A percentile compares a stretch with the other conserved stretches of the same genome.
Evolutionary conservation across 225 moss, liverwort and hornwort genomes (phyloP).

Genomic region (Antitrichia curtipendula): DNA sequence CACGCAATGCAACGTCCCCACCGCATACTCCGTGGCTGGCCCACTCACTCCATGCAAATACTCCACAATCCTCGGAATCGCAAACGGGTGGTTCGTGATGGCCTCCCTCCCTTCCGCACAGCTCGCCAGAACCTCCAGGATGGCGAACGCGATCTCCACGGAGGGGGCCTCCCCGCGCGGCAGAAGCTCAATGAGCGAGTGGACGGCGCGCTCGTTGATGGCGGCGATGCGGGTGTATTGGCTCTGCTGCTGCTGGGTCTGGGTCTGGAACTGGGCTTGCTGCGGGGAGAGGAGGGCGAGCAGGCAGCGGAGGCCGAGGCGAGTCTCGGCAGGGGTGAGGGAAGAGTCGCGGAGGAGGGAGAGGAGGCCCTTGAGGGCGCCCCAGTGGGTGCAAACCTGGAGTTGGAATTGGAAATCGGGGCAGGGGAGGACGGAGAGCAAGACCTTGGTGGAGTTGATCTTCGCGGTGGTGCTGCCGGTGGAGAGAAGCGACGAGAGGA

Average conservation of each 20-base stretch:
- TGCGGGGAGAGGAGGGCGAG: conserved; percentile 15
- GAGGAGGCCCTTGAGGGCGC: conserved; percentile 38
- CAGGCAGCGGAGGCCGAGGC: conserved; percentile 47
- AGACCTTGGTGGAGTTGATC: conserved; percentile 15
- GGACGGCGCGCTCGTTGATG: conserved; percentile 48
- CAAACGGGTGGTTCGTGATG: conserved; percentile 50
- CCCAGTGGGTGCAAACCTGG: conserved; percentile 10
- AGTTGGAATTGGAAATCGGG: conserved; percentile 3
- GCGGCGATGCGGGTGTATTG: conserved; percentile 46
- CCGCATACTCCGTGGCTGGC: conserved; percentile 48
- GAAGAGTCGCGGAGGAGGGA: conserved; percentile 20
- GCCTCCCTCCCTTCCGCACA: conserved; percentile 81
- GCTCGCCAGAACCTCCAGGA: conserved; percentile 51
- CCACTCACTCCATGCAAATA: conserved; percentile 34
- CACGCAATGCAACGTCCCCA: conserved; percentile 42
- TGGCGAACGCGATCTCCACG: conserved; percentile 43
- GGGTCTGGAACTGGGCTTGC: neutral
- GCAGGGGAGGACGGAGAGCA: neutral
- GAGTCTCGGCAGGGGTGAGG: conserved; percentile 16
- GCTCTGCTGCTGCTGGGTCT: neutral
- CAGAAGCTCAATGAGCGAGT: conserved; percentile 42
- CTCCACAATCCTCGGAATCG: conserved; percentile 51
- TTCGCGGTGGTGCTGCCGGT: conserved; percentile 20
- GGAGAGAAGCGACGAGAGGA: conserved; percentile 30
- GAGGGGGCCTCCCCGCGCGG: conserved; percentile 17